phyloP scores from a whole-genome alignment of 108 stramenopile species.

The Bacterosira constricta region DNA sequence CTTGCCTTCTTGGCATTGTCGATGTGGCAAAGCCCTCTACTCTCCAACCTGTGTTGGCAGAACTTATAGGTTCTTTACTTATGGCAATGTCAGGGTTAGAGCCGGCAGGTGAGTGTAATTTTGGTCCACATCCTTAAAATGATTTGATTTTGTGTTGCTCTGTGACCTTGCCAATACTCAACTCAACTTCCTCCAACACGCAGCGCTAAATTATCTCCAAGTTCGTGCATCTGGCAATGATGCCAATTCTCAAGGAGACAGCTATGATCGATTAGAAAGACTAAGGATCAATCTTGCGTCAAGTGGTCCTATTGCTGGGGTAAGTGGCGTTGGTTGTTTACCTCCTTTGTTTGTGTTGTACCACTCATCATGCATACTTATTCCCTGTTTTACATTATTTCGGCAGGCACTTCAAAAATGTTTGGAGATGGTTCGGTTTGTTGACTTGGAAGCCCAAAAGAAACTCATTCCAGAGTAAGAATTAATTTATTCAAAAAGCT shows the following conservation, averaged over 20 bases:
- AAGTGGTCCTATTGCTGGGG: conserved; percentile 70
- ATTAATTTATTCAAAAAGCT: too few relatives aligned
- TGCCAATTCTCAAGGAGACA: conserved; percentile 34
- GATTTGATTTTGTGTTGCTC: too few relatives aligned
- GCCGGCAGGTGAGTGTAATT: too few relatives aligned
- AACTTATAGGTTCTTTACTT: conserved; percentile 69
- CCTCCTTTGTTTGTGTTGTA: not conserved
- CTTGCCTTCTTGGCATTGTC: conserved; percentile 75
- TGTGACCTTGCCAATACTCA: too few relatives aligned
- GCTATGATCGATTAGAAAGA: conserved; percentile 74
- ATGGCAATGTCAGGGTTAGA: conserved; percentile 83
- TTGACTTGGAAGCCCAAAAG: conserved; percentile 59
- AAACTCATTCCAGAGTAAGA: conserved; percentile 63
- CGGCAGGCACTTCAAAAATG: conserved; percentile 68
- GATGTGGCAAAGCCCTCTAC: conserved; percentile 65
- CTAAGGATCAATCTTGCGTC: conserved; percentile 69
- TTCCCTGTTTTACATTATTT: too few relatives aligned
- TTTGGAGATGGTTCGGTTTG: conserved; percentile 61
- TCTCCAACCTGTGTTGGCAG: conserved; percentile 78
- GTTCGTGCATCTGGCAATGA: conserved; percentile 67
- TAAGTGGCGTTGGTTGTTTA: not conserved
- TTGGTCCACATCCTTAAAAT: too few relatives aligned
- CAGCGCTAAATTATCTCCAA: conserved; percentile 84
- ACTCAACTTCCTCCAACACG: too few relatives aligned
- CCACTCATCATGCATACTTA: not conserved